phyloP scores from a whole-genome alignment of 441 rosid genomes.

The Pelargonium citronellum region DNA sequence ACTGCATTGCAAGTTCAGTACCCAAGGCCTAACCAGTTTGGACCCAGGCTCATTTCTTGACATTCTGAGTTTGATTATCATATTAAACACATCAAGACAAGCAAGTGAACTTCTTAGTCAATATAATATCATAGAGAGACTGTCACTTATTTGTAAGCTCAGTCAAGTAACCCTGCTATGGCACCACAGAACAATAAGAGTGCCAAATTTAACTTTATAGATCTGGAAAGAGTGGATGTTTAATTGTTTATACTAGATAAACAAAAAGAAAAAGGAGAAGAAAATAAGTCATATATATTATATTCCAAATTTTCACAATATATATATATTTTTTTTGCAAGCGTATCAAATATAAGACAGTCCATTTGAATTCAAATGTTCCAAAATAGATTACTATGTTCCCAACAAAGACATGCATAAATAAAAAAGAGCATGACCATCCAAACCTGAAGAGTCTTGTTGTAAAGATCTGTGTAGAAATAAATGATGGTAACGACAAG shows the following conservation, averaged over 20 bases:
- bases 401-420: not conserved
- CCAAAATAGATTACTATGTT: too few species aligned
- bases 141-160: too few species aligned
- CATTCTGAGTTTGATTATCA: too few species aligned
- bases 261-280: not conserved
- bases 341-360: not conserved
- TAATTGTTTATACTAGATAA: not conserved
- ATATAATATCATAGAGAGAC: too few species aligned
- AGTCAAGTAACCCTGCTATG: not conserved
- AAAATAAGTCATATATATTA: too few species aligned
- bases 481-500: constrained; percentile 76
- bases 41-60: too few species aligned
- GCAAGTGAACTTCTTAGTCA: too few species aligned
- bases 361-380: not conserved
- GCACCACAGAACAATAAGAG: not conserved
- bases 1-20: too few species aligned
- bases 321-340: not conserved
- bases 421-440: not conserved
- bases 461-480: constrained; percentile 79
- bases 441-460: constrained; percentile 75
- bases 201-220: constrained; percentile 1
- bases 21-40: too few species aligned
- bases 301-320: too few species aligned
- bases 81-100: too few species aligned
- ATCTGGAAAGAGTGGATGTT: constrained; percentile 1